Percentiles rank a stretch among this genome's conserved stretches.
Evolutionary conservation across 73 alveolate species (phyloP).

Genomic region (Paramecium tetraurelia): DNA sequence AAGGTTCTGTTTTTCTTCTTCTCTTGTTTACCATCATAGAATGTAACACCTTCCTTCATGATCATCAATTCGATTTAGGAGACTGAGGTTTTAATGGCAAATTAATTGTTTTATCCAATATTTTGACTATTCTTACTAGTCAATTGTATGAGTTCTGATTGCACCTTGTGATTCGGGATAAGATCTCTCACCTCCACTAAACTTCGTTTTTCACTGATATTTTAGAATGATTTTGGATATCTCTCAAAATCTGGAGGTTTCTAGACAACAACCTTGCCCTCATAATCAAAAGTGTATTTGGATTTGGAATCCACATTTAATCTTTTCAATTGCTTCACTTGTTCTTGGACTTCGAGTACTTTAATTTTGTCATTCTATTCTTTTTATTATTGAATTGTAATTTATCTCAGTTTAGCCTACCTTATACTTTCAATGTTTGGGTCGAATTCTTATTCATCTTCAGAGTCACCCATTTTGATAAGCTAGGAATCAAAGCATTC

Average conservation of each 20-base stretch:
- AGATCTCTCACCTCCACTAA: constrained; percentile 9
- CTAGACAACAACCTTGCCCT: constrained; percentile 1
- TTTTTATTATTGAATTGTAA: background rate
- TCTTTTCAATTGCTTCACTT: background rate
- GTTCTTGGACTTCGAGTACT: background rate
- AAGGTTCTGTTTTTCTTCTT: background rate
- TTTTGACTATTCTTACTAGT: background rate
- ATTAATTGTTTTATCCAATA: background rate
- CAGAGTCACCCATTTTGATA: background rate
- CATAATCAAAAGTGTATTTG: constrained; percentile 14
- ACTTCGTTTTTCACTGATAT: constrained; percentile 1
- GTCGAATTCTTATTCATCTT: background rate
- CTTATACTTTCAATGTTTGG: constrained; percentile 9
- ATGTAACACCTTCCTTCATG: constrained; percentile 36
- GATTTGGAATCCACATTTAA: constrained; percentile 41
- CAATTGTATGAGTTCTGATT: background rate
- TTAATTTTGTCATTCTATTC: constrained; percentile 30
- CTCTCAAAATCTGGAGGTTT: constrained; percentile 32
- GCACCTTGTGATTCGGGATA: background rate
- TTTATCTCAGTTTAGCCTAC: constrained; percentile 6
- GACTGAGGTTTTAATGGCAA: background rate
- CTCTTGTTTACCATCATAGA: constrained; percentile 5
- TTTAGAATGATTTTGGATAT: constrained; percentile 25
- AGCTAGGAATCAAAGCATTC: background rate
- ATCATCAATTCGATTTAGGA: background rate